Evolutionary conservation across 1,284 basidiomycete genomes (phyloP).

Genomic region (Golubevia sp.): DNA sequence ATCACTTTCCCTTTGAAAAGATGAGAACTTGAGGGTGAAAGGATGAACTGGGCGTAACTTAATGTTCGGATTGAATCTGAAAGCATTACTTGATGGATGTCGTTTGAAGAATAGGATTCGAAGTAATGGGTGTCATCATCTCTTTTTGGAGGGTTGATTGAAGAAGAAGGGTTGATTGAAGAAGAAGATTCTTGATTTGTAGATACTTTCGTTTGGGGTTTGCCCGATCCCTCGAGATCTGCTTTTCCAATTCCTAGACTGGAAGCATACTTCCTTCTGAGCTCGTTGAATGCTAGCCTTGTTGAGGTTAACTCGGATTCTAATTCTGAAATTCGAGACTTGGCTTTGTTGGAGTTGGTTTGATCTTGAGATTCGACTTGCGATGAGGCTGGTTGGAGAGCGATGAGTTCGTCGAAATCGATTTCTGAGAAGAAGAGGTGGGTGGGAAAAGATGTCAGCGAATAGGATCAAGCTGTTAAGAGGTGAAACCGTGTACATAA

Average conservation of each 20-base stretch:
- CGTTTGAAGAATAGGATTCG: slow-evolving; percentile 87
- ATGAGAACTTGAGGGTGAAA: slow-evolving; percentile 72
- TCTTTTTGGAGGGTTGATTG: too few relatives aligned
- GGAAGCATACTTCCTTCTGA: slow-evolving; percentile 24
- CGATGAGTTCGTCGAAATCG: slow-evolving; percentile 38
- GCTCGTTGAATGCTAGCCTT: slow-evolving; percentile 30
- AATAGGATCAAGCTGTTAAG: not conserved
- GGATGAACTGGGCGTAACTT: slow-evolving; percentile 87
- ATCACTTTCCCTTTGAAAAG: slow-evolving; percentile 85
- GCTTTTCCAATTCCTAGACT: slow-evolving; percentile 17
- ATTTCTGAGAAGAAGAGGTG: slow-evolving; percentile 9
- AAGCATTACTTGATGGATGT: slow-evolving; percentile 79
- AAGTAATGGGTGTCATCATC: slow-evolving; percentile 96
- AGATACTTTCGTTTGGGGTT: too few relatives aligned
- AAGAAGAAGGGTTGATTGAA: too few relatives aligned
- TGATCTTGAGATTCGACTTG: too few relatives aligned
- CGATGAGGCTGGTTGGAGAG: not conserved
- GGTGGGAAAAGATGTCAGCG: not conserved
- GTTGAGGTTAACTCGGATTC: slow-evolving; percentile 29
- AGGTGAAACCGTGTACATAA: too few relatives aligned
- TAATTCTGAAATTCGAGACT: slow-evolving; percentile 19
- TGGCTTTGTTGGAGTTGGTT: not conserved
- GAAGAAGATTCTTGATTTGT: too few relatives aligned
- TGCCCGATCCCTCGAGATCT: too few relatives aligned
- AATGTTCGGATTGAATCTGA: slow-evolving; percentile 88